Conservation (phyloP, 1,139 yeast genomes). For the Blastobotrys petasosporus region DNA sequence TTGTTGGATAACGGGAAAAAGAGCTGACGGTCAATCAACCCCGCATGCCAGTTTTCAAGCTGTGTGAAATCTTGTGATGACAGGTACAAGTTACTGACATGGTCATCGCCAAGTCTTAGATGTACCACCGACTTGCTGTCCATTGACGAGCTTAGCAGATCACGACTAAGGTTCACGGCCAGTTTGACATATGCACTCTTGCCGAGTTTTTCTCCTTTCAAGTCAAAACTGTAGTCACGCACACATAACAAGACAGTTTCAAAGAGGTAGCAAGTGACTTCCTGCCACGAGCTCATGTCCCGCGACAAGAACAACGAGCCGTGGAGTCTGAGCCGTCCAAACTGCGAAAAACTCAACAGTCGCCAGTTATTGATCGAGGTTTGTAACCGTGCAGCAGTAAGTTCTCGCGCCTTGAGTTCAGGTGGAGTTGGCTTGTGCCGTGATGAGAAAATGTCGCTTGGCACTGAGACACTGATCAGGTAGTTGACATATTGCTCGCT, state of each 20-base stretch:
- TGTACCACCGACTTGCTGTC: slow-evolving; percentile 13
- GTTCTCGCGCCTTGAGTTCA: slow-evolving; percentile 11
- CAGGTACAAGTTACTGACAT: slow-evolving; percentile 15
- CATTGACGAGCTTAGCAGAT: slow-evolving; percentile 15
- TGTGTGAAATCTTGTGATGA: slow-evolving; percentile 10
- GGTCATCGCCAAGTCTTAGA: slow-evolving; percentile 12
- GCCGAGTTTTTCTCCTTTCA: slow-evolving; percentile 8
- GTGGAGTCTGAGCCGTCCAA: slow-evolving; percentile 21
- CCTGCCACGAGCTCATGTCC: slow-evolving; percentile 20
- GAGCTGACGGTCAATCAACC: slow-evolving; percentile 12
- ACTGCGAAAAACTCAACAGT: slow-evolving; percentile 14
- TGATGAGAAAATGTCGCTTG: slow-evolving; percentile 11
- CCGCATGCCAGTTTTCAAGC: slow-evolving; percentile 16
- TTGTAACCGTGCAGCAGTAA: slow-evolving; percentile 12
- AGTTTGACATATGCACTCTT: slow-evolving; percentile 17
- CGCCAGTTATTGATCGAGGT: slow-evolving; percentile 18
- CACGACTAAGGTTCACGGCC: slow-evolving; percentile 18
- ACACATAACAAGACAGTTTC: slow-evolving; percentile 19
- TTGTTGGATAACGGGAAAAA: slow-evolving; percentile 12
- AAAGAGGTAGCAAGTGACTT: slow-evolving; percentile 22
- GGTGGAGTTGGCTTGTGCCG: slow-evolving; percentile 13
- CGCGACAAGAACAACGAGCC: slow-evolving; percentile 20
- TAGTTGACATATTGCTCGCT: slow-evolving; percentile 15
- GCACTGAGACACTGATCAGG: slow-evolving; percentile 17
- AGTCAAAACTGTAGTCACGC: slow-evolving; percentile 12